Percentiles rank a stretch among this genome's conserved stretches.
phyloP scores from a whole-genome alignment of 2,329 filamentous ascomycete genomes.

The Colletotrichum australisinense region DNA sequence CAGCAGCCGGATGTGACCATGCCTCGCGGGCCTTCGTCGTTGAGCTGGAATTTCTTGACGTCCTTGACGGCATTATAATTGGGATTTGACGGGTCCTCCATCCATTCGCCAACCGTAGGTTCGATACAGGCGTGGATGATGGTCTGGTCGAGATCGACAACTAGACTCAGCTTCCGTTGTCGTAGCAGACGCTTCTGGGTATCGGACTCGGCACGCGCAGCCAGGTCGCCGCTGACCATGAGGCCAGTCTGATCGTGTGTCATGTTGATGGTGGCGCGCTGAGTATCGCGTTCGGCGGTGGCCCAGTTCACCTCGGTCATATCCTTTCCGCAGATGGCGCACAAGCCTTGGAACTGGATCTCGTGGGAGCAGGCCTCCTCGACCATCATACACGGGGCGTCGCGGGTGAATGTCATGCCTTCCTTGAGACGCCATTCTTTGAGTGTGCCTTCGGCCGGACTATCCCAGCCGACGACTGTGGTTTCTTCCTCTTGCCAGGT shows the following conservation, averaged over 20 bases:
- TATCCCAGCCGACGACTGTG: conserved; percentile 81
- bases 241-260: conserved; percentile 90
- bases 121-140: conserved; percentile 99
- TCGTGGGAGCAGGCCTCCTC: conserved; percentile 94
- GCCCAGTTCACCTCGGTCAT: conserved; percentile 94
- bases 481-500: conserved; percentile 76
- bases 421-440: conserved; percentile 80
- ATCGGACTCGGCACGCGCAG: conserved; percentile 84
- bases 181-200: conserved; percentile 85
- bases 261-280: conserved; percentile 93
- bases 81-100: conserved; percentile 86
- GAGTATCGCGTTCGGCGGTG: conserved; percentile 80
- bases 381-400: conserved; percentile 75
- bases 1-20: conserved; percentile 76
- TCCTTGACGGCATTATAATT: conserved; percentile 93
- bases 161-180: conserved; percentile 87
- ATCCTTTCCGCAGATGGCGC: conserved; percentile 92
- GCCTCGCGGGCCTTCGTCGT: conserved; percentile 83
- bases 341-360: conserved; percentile 90
- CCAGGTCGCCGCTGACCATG: conserved; percentile 85
- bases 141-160: conserved; percentile 97
- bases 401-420: conserved; percentile 71
- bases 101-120: conserved; percentile 96
- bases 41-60: conserved; percentile 87
- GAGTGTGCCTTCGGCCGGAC: conserved; percentile 83